Conservation (phyloP, 192 early-diverging fungal genomes). For the Diversispora eburnea region DNA sequence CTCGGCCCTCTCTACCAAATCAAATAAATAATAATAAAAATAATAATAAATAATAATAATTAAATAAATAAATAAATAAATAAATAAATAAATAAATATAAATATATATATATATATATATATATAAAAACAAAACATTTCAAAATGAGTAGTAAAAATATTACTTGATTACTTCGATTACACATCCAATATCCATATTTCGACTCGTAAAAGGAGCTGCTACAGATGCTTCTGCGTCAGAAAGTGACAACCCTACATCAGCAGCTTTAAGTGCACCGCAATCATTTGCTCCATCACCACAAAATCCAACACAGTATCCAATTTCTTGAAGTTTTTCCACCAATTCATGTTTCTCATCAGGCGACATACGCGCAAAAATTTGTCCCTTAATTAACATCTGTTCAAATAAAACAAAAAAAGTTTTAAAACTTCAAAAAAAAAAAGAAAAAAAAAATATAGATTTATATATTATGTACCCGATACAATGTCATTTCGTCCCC, state of each 20-base stretch:
- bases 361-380: constrained; percentile 97
- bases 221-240: constrained; percentile 96
- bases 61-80: not conserved
- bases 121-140: not conserved
- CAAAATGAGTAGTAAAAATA: not conserved
- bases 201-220: constrained; percentile 96
- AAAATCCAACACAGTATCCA: constrained; percentile 94
- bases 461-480: not conserved
- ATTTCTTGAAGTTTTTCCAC: constrained; percentile 86
- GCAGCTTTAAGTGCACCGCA: constrained; percentile 94
- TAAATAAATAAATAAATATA: not conserved
- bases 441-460: not conserved
- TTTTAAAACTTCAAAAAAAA: not conserved
- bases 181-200: constrained; percentile 87
- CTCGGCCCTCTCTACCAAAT: constrained; percentile 77
- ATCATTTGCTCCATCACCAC: constrained; percentile 99
- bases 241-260: constrained; percentile 94
- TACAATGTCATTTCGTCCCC: constrained; percentile 31
- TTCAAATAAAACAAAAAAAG: constrained; percentile 46
- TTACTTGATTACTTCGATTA: constrained; percentile 80
- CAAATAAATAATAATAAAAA: not conserved
- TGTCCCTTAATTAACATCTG: constrained; percentile 87
- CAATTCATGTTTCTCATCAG: constrained; percentile 95
- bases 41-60: not conserved
- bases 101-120: not conserved